These are phyloP conservation scores for Huntiella abstrusa DNA, from an alignment of 2,329 filamentous ascomycete species.

Conservation along the genomic window DNA sequence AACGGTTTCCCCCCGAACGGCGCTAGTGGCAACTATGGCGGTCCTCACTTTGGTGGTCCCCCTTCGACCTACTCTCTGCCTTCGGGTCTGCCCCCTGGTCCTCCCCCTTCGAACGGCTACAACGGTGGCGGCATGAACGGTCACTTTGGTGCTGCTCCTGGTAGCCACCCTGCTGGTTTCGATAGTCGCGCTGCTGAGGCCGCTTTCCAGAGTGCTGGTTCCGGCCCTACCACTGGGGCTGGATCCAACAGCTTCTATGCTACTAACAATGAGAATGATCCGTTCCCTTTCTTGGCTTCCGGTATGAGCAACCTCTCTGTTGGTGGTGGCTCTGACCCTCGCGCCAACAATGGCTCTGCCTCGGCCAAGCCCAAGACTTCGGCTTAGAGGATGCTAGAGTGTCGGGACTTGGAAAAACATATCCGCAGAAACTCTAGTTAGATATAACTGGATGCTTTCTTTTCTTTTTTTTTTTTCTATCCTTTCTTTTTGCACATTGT, in stretches of 20 bases:
- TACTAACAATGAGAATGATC: conserved; percentile 45
- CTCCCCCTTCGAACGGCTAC: conserved; percentile 42
- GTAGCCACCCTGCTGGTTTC: conserved; percentile 71
- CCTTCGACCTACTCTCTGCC: conserved; percentile 81
- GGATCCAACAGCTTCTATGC: conserved; percentile 41
- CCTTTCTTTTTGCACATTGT: conserved; percentile 9
- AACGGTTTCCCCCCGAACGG: conserved; percentile 28
- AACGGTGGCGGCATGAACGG: conserved; percentile 53
- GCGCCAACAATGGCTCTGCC: conserved; percentile 40
- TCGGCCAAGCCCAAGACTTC: conserved; percentile 38
- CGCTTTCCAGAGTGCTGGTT: conserved; percentile 77
- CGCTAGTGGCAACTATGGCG: conserved; percentile 31
- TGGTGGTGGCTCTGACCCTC: conserved; percentile 37
- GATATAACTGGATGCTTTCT: background rate
- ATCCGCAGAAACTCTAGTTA: background rate
- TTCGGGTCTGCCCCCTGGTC: conserved; percentile 56
- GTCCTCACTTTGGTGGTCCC: conserved; percentile 50
- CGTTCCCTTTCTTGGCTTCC: conserved; percentile 61
- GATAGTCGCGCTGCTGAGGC: conserved; percentile 87
- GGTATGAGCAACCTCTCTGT: conserved; percentile 58
- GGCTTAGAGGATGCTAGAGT: conserved; percentile 22
- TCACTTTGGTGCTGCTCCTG: conserved; percentile 57
- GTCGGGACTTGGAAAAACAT: background rate
- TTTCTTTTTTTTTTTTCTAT: conserved; percentile 12
- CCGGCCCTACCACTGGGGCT: conserved; percentile 59